A percentile compares a stretch with the other conserved stretches of the same genome.
Conservation (phyloP, 768 basidiomycete genomes). For the Leccinum truebloodii region DNA sequence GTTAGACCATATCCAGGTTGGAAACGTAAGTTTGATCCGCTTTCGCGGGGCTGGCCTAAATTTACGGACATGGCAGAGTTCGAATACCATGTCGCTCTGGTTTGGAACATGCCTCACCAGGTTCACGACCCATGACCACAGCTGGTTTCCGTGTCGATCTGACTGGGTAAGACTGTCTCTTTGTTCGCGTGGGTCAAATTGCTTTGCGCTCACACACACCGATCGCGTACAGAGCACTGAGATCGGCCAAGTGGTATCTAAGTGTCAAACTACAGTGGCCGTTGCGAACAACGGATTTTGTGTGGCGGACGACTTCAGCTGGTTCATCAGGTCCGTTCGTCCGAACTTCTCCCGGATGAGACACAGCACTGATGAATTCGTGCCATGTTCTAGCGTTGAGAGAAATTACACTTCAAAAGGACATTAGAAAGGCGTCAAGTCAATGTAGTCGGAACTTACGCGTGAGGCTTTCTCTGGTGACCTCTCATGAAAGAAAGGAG, state of each 20-base stretch:
- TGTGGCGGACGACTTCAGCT: background rate
- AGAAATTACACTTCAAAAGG: no score
- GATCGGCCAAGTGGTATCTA: background rate
- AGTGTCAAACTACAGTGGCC: background rate
- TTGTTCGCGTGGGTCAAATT: background rate
- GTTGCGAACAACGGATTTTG: background rate
- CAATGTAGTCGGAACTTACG: background rate
- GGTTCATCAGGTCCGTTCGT: background rate
- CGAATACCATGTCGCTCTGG: background rate
- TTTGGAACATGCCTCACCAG: background rate
- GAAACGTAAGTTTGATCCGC: background rate
- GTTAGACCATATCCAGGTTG: background rate
- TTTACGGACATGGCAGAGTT: background rate
- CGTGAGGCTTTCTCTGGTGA: no score
- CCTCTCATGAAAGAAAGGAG: no score
- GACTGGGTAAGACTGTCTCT: background rate
- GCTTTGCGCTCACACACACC: background rate
- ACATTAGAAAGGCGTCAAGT: background rate
- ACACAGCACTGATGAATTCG: background rate
- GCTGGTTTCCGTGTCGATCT: background rate
- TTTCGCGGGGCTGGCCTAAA: background rate
- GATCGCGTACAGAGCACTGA: background rate
- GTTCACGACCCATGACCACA: background rate
- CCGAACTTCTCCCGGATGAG: background rate
- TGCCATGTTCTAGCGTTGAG: background rate